Percentiles rank a stretch among this genome's conserved stretches.
These are phyloP conservation scores for Gelatoporia subvermispora DNA, from an alignment of 768 basidiomycete species.

Conservation along the genomic window DNA sequence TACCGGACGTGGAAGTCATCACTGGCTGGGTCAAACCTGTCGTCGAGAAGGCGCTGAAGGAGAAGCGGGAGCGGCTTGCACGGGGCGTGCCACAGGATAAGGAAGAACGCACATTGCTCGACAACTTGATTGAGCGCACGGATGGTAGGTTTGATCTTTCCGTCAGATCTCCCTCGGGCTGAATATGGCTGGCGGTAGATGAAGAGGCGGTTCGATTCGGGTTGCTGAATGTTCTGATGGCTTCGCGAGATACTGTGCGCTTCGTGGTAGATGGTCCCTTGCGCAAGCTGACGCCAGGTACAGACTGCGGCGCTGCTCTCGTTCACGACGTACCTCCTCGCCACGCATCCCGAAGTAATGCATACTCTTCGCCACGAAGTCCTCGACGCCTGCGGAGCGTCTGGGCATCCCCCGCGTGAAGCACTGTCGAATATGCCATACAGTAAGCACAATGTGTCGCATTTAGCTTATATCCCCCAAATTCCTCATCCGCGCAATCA, in stretches of 20 bases:
- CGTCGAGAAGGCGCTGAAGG: constrained; percentile 35
- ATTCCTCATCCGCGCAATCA: background rate
- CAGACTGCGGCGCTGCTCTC: constrained; percentile 30
- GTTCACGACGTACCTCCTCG: constrained; percentile 50
- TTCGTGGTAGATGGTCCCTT: background rate
- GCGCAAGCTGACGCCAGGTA: background rate
- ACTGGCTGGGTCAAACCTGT: constrained; percentile 46
- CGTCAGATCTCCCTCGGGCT: background rate
- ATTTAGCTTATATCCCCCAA: background rate
- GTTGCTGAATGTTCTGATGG: constrained; percentile 19
- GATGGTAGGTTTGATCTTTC: constrained; percentile 25
- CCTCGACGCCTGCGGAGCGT: constrained; percentile 37
- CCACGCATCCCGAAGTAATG: constrained; percentile 45
- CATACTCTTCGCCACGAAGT: constrained; percentile 47
- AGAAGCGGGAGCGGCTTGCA: constrained; percentile 25
- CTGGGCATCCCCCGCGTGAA: constrained; percentile 45
- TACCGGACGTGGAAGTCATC: constrained; percentile 36
- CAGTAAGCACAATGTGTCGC: constrained; percentile 26
- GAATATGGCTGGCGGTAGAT: constrained; percentile 22
- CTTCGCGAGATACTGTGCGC: constrained; percentile 26
- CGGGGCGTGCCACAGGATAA: constrained; percentile 14
- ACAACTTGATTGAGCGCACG: constrained; percentile 33
- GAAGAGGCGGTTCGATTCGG: constrained; percentile 37
- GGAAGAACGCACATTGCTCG: constrained; percentile 32
- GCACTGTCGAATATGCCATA: constrained; percentile 56